Evolutionary conservation across 306 rosid species (phyloP).

Genomic region (Castanea sativa): DNA sequence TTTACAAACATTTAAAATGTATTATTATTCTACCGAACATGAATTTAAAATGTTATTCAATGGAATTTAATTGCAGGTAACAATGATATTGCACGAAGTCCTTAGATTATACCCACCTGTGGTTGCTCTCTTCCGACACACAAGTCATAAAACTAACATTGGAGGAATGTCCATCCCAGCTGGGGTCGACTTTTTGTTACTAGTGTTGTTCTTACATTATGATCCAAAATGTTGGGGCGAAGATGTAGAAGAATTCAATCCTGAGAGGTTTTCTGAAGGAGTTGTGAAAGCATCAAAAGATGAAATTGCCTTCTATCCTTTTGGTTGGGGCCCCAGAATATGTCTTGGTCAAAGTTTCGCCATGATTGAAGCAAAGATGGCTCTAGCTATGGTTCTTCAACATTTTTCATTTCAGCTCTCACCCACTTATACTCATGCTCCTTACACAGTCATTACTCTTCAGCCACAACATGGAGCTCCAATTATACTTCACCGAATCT

Average conservation of each 20-base stretch:
- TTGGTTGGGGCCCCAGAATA: slow-evolving; percentile 51
- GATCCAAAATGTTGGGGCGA: slow-evolving; percentile 40
- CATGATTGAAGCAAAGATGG: slow-evolving; percentile 42
- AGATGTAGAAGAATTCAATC: slow-evolving; percentile 37
- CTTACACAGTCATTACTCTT: slow-evolving; percentile 19
- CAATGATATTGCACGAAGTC: slow-evolving; percentile 27
- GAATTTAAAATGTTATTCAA: background rate
- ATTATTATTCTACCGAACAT: no score
- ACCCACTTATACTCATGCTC: slow-evolving; percentile 50
- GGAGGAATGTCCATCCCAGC: slow-evolving; percentile 37
- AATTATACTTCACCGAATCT: slow-evolving; percentile 22
- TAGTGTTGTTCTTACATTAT: slow-evolving; percentile 28
- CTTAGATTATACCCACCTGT: slow-evolving; percentile 29
- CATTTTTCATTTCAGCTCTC: slow-evolving; percentile 48
- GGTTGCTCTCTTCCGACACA: slow-evolving; percentile 3
- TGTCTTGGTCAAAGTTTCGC: slow-evolving; percentile 53
- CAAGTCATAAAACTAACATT: slow-evolving; percentile 10
- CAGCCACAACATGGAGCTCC: slow-evolving; percentile 51
- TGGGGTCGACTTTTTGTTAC: slow-evolving; percentile 26
- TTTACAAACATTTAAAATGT: no score
- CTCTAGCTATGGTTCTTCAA: slow-evolving; percentile 45
- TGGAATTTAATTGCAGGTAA: background rate
- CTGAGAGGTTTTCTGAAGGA: slow-evolving; percentile 44
- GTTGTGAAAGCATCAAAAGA: slow-evolving; percentile 34
- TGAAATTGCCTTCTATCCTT: slow-evolving; percentile 38